Evolutionary conservation across 148 eudicot genomes (phyloP), one percentile per base, ranked within the genome.

Genomic region (Silene latifolia): DNA sequence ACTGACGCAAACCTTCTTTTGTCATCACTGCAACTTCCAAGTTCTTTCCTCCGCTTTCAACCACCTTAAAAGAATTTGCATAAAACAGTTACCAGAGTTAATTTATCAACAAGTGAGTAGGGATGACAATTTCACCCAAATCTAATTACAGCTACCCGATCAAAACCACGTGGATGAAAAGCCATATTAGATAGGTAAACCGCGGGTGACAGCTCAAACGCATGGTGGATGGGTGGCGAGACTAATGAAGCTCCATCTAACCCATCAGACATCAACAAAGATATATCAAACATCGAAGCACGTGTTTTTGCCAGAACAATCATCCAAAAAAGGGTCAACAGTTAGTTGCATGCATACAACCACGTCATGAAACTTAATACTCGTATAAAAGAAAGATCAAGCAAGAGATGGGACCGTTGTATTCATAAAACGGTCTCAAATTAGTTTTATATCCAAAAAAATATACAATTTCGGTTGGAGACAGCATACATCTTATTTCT

Each of bases 31-130:
- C 99, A 73, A 92, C 93, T 86, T 95, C 99, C 59, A 95, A 87
- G 86, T 92, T 95, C 88, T 95, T 95, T 51, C 99, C 99, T 44
- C 99, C 97, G 73, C 99, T 95, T 83, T 92, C 99, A 44, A 92
- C 99, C 77, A 95, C 99, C 99, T 95, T 66, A 59, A 74, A 24
- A 61, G 39, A 42, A 70, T 53, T 48, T 2, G 74, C 46, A 58
- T 15, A 44, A 5, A 63, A 10, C 15, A 63, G 66, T 63, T 63
- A 27, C 18, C 39, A 63, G 18, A 15, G 15, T 63, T 9, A 27
- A 14, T 27, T n/a, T n/a, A 63, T 25, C 32, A 15, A 61, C 64
- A 61, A 7, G 12, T 13, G 12, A 14, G 54, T 10, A 48, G 3
- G 54, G 2, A 7, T 9, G 12, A 61, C 19, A 58, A 57, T 57